Evolutionary conservation across 305 asterid genomes (phyloP).

Genomic region (Stenogyne calaminthoides): DNA sequence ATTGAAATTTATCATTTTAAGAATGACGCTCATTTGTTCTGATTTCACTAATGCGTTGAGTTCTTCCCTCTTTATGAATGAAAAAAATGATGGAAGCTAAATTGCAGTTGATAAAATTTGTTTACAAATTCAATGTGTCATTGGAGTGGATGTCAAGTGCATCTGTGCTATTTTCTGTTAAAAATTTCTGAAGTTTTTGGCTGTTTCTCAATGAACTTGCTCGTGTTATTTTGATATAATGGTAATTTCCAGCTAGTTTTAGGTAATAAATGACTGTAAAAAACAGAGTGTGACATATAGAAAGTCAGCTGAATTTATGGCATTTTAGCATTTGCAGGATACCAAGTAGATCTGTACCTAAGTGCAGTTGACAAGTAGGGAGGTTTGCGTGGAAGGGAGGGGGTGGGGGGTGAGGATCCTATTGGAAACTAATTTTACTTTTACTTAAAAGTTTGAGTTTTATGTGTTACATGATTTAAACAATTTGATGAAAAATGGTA

Average conservation of each 20-base stretch:
- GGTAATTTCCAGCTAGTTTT: conserved; percentile 1
- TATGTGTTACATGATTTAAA: background rate
- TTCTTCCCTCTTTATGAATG: background rate
- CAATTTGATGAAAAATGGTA: conserved; percentile 1
- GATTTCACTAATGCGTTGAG: conserved; percentile 16
- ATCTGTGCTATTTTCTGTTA: conserved; percentile 21
- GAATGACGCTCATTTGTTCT: conserved; percentile 11
- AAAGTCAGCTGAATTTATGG: conserved; percentile 13
- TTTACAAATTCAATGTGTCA: conserved; percentile 11
- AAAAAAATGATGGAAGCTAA: background rate
- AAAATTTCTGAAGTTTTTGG: background rate
- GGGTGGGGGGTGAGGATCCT: background rate
- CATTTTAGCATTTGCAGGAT: conserved; percentile 28
- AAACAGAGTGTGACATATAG: conserved; percentile 6
- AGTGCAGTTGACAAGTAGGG: background rate
- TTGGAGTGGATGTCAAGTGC: conserved; percentile 12
- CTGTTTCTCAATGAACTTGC: conserved; percentile 14
- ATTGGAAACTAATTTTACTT: background rate
- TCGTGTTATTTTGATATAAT: background rate
- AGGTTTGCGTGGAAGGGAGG: conserved; percentile 8
- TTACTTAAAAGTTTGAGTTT: conserved; percentile 4
- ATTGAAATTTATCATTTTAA: conserved; percentile 1
- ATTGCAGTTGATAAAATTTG: background rate
- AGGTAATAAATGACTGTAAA: conserved; percentile 14
- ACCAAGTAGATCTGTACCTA: conserved; percentile 28